Evolutionary conservation across 176 grass and related monocot genomes (phyloP), one percentile per base, ranked within the genome.

Genomic region (Hordeum marinum): DNA sequence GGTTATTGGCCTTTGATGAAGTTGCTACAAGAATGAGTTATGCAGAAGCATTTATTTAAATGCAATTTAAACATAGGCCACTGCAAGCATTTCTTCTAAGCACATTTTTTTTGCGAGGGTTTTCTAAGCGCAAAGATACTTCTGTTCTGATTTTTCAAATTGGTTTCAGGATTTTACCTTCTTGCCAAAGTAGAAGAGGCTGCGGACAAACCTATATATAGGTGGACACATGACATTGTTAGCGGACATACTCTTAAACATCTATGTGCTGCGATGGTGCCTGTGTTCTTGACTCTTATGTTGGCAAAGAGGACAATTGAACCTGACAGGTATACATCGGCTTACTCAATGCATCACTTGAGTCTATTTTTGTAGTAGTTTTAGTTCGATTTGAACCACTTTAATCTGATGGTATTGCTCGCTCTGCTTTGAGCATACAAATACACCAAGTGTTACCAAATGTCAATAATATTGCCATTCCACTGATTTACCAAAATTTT

Each of bases 201-300:
- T 78, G 82, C 65, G 9, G 95, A 95, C 68, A 93, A 93, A 76
- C 85, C 78, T 35, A 98, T 98, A 26, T 98, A 98, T 57, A 78
- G 77, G 12, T 93, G 89, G 89, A 90, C 93, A 5, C 32, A 93
- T 90, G 61, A 85, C 3, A 89, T 87, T 72, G 85, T 93, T 20
- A 98, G 93, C n/a, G 95, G 95, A 27, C 95, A 98, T 68, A 93
- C 95, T 4, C 87, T 98, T 31, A 95, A 98, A 87, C 95, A 98
- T 91, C 59, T 98, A 32, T 93, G 64, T 89, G 95, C 95, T 48
- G 91, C 95, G 8, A 92, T 95, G 93, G 95, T 98, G 74, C 95
- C 95, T 68, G 87, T 95, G 77, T 98, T 92, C 81, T 86, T 98
- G 88, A 86, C 89, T 6, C 87, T 98, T 29, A 98, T 95, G 93